Evolutionary conservation across 495 filamentous ascomycete species (phyloP), one percentile per base, ranked within the genome.

Genomic region (Aspergillus saccharolyticus): DNA sequence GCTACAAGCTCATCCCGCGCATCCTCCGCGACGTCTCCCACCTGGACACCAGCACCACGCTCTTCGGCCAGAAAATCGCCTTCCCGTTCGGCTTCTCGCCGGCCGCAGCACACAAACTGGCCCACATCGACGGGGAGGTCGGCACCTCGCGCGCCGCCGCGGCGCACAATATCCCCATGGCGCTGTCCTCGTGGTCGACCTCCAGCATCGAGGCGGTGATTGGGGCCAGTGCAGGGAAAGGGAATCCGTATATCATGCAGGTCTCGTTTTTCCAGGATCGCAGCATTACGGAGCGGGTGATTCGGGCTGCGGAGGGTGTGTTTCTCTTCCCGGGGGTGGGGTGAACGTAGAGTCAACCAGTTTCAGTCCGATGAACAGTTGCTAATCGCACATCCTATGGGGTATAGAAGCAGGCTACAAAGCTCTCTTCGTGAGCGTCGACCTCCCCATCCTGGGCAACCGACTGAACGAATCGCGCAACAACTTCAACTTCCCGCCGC

Each of bases 371-470:
- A n/a, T n/a, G n/a, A n/a, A n/a, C n/a, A n/a, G n/a, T n/a, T n/a
- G n/a, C n/a, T n/a, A n/a, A n/a, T n/a, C n/a, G n/a, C n/a, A n/a
- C n/a, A n/a, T n/a, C n/a, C n/a, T n/a, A n/a, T n/a, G n/a, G n/a
- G n/a, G n/a, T n/a, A 28, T 9, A 71, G 68, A 76, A 65, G 83
- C 90, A 43, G 91, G 91, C 19, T 95, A 89, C 75, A 91, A 91
- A 70, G 92, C 86, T 3, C 78, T 97, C 4, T 94, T 96, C 75
- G 90, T 97, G 71, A 96, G 91, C 3, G 93, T 96, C 44, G 92
- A 97, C 67, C 89, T 90, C 30, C 93, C 93, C 7, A 88, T 96
- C 65, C 81, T 96, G 5, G 85, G 83, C 0, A 85, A 85, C 44
- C 68, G 72, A 1, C 64, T 76, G 25, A 67, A 68, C 43, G 72